A percentile compares a stretch with the other conserved stretches of the same genome.
Conservation (phyloP, 2,329 filamentous ascomycete genomes). For the Mycosphaerelloides madeirae region DNA sequence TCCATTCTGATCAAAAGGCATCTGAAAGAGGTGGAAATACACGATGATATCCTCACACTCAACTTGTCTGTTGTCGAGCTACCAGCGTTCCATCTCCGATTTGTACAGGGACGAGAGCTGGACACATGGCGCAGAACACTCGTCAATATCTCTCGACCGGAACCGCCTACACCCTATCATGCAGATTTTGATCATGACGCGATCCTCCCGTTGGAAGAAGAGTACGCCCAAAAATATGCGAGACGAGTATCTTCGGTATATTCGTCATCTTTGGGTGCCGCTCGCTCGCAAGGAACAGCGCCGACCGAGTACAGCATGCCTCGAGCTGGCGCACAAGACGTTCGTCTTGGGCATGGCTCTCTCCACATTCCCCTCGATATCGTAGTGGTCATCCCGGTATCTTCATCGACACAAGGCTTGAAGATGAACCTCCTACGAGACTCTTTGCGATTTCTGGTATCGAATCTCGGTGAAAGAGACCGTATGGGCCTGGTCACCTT, state of each 20-base stretch:
- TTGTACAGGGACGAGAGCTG: constrained; percentile 75
- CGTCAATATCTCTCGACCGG: constrained; percentile 69
- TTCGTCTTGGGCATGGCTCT: constrained; percentile 42
- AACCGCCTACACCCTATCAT: constrained; percentile 57
- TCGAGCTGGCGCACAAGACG: constrained; percentile 41
- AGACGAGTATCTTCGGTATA: constrained; percentile 77
- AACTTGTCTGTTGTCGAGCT: constrained; percentile 88
- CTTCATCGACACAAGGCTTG: constrained; percentile 97
- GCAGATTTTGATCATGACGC: constrained; percentile 74
- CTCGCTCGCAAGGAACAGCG: constrained; percentile 78
- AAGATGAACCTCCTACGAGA: constrained; percentile 95
- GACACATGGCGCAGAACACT: constrained; percentile 88
- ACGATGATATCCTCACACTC: constrained; percentile 81
- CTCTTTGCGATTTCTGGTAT: constrained; percentile 85
- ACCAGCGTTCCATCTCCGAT: constrained; percentile 88
- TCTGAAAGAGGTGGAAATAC: constrained; percentile 80
- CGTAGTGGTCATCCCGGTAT: constrained; percentile 93
- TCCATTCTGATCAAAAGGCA: constrained; percentile 99
- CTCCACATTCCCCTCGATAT: constrained; percentile 90
- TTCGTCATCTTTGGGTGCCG: constrained; percentile 74
- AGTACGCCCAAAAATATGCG: constrained; percentile 40
- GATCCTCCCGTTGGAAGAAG: constrained; percentile 21
- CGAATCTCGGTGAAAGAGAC: constrained; percentile 83
- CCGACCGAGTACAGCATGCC: constrained; percentile 87
- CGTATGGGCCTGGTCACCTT: constrained; percentile 97